Percentiles rank a stretch among this genome's conserved stretches.
phyloP scores from a whole-genome alignment of 495 filamentous ascomycete species.

The Aspergillus carlsbadensis region DNA sequence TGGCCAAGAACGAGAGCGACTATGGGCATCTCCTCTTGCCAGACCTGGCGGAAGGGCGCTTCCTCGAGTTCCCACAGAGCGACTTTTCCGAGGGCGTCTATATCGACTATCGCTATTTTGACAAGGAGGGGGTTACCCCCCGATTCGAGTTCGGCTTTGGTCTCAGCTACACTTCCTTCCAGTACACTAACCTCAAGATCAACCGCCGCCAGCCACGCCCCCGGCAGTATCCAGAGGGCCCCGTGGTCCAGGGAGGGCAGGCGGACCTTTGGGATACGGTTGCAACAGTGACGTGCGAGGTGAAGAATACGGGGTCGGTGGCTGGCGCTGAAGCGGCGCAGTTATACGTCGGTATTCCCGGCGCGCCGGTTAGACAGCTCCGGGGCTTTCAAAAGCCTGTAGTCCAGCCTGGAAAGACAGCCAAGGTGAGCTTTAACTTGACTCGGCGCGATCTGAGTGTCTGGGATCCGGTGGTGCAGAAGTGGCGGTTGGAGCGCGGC shows the following conservation, averaged over 20 bases:
- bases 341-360: slow-evolving; percentile 48
- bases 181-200: not conserved
- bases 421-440: slow-evolving; percentile 49
- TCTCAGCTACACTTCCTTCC: not conserved
- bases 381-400: slow-evolving; percentile 65
- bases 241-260: slow-evolving; percentile 25
- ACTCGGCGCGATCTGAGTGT: slow-evolving; percentile 64
- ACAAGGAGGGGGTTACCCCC: not conserved
- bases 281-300: slow-evolving; percentile 42
- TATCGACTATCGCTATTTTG: not conserved
- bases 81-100: not conserved
- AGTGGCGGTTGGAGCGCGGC: not conserved
- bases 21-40: slow-evolving; percentile 45
- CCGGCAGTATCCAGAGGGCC: slow-evolving; percentile 46
- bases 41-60: no score
- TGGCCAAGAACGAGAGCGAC: slow-evolving; percentile 62
- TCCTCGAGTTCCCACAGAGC: not conserved
- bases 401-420: slow-evolving; percentile 39
- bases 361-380: slow-evolving; percentile 53
- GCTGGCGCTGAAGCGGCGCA: slow-evolving; percentile 58
- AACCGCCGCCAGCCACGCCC: slow-evolving; percentile 40
- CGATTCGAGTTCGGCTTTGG: not conserved
- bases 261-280: slow-evolving; percentile 54
- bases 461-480: slow-evolving; percentile 47
- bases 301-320: slow-evolving; percentile 54